Base-by-base conservation (phyloP, 1,284 basidiomycete genomes). In the Afroboletus lepidellus region DNA sequence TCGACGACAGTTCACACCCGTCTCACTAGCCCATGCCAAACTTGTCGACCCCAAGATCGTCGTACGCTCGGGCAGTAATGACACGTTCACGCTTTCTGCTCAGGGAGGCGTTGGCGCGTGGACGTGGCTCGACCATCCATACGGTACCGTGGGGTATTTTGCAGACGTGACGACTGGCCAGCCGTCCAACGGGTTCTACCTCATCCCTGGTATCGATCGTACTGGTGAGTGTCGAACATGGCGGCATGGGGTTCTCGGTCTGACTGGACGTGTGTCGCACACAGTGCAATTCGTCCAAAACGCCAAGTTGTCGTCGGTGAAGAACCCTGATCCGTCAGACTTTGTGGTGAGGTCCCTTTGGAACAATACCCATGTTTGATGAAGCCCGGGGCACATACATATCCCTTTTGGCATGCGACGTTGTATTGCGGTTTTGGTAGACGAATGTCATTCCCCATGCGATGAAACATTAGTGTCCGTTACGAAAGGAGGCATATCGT, bases 71-170 rank as follows among this genome's bases (percentile, higher is more conserved):
- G 55, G 60, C 5, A 48, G 63, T 1, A 59, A 76, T 53, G 58
- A 78, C 43, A 77, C 74, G 0, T 81, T 83, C 60, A 78, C 74
- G 5, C 63, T 84, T 4, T 80, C 79, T 4, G 79, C 79, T 5
- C 65, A 69, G 46, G 76, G 77, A 8, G 80, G 79, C 2, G 81
- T 83, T 5, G 79, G 77, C 1, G 72, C 75, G 5, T 83, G 78
- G 76, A 76, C 81, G 3, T 84, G 79, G 78, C 62, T 85, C 5
- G 80, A 84, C 50, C 81, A 83, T 62, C 80, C 80, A 0, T 66
- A 70, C 0, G 77, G 77, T 15, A 81, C 77, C 0, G 65, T 83
- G 3, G 83, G 82, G 2, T 71, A 76, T 45, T 84, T 84, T 60
- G 67, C 77, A 29, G 79, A 82, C 51, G 60, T 56, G 25, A 52